These are phyloP conservation scores for Epichloe coenophiala DNA, from an alignment of 2,329 filamentous ascomycete genomes.

Conservation along the genomic window DNA sequence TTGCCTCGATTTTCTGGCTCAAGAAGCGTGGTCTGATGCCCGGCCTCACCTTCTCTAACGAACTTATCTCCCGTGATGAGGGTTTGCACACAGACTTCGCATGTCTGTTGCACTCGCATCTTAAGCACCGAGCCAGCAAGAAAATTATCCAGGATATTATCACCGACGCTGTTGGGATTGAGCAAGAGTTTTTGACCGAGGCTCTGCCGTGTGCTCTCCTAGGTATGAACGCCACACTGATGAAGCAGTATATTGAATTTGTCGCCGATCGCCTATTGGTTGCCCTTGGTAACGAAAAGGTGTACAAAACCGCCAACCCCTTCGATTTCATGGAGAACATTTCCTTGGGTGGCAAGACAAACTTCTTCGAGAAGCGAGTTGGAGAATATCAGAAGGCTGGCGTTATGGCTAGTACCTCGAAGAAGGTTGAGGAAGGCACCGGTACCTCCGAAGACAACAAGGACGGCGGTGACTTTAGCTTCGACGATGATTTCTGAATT, in stretches of 20 bases:
- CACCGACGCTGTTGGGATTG: slow-evolving; percentile 82
- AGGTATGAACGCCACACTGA: slow-evolving; percentile 92
- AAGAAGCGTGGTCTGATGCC: slow-evolving; percentile 99
- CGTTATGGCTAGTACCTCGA: slow-evolving; percentile 77
- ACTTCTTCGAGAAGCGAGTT: slow-evolving; percentile 99
- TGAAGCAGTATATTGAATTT: slow-evolving; percentile 99
- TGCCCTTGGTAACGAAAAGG: slow-evolving; percentile 85
- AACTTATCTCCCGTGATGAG: slow-evolving; percentile 98
- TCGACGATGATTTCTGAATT: slow-evolving; percentile 91
- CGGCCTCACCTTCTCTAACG: slow-evolving; percentile 97
- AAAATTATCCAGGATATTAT: slow-evolving; percentile 77
- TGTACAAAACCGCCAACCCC: slow-evolving; percentile 86
- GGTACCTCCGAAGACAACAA: slow-evolving; percentile 31
- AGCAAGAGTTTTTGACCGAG: slow-evolving; percentile 96
- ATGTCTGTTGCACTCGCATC: slow-evolving; percentile 92
- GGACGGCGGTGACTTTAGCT: slow-evolving; percentile 68
- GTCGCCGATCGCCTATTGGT: slow-evolving; percentile 91
- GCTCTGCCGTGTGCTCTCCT: slow-evolving; percentile 85
- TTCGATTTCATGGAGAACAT: slow-evolving; percentile 99
- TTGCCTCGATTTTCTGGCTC: slow-evolving; percentile 98
- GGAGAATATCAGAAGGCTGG: slow-evolving; percentile 99
- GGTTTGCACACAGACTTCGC: slow-evolving; percentile 99
- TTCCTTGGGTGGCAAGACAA: slow-evolving; percentile 96
- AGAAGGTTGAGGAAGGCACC: slow-evolving; percentile 51
- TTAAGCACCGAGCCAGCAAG: slow-evolving; percentile 80